A percentile compares a stretch with the other conserved stretches of the same genome.
Conservation (phyloP, 139 green algal species). For the Astrephomene gubernaculifera region DNA sequence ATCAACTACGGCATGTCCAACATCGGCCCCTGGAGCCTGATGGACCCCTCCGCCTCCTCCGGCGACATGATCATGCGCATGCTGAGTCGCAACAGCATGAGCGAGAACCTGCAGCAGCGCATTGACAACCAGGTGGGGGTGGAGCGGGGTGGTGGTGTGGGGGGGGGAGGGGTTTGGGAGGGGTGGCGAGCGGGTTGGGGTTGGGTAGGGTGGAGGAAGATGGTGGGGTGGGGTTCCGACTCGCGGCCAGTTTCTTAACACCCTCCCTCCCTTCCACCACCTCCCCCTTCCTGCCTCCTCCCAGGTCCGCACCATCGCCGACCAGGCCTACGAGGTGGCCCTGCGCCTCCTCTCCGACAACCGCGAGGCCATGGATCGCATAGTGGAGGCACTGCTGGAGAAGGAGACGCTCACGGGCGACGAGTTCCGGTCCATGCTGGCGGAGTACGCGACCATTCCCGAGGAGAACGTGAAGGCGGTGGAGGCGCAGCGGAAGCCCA, state of each 20-base stretch:
- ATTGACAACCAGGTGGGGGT: slow-evolving; percentile 93
- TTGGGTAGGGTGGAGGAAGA: too few species aligned
- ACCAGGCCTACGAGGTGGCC: slow-evolving; percentile 33
- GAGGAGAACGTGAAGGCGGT: slow-evolving; percentile 83
- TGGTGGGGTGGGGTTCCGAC: too few species aligned
- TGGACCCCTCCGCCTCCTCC: slow-evolving; percentile 84
- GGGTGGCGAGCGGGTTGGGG: too few species aligned
- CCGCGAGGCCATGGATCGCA: slow-evolving; percentile 93
- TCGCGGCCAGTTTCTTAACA: too few species aligned
- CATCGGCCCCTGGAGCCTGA: slow-evolving; percentile 95
- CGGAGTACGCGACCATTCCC: slow-evolving; percentile 88
- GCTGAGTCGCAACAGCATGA: slow-evolving; percentile 98
- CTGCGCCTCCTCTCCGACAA: slow-evolving; percentile 70
- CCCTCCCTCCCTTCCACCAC: slow-evolving; percentile 22
- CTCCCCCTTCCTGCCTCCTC: slow-evolving; percentile 91
- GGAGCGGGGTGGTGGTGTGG: not conserved
- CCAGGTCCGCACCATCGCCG: slow-evolving; percentile 81
- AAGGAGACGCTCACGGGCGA: slow-evolving; percentile 95
- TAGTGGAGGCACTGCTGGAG: slow-evolving; percentile 94
- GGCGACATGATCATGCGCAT: slow-evolving; percentile 99
- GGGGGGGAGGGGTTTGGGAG: not conserved
- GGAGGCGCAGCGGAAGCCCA: not conserved
- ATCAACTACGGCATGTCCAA: slow-evolving; percentile 99
- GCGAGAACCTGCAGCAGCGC: slow-evolving; percentile 92
- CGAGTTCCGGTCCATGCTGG: slow-evolving; percentile 94